Base-by-base conservation (phyloP, 306 rosid genomes). In the Fragaria iinumae region DNA sequence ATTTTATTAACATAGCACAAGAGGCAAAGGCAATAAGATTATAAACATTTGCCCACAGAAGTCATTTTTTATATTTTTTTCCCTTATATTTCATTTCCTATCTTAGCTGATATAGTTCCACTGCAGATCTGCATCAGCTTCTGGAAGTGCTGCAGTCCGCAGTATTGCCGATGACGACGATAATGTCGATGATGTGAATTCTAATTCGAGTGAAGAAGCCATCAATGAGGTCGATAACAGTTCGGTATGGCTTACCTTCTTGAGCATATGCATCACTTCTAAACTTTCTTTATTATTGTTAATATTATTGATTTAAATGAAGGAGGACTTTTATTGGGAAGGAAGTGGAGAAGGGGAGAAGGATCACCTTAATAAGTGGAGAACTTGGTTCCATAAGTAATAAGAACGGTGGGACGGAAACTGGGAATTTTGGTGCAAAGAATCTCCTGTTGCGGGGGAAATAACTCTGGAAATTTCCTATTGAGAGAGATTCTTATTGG, bases 71-170 rank as follows among this genome's bases (percentile, higher is more conserved):
- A 6, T 41, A 5, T 6, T 8, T 6, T 8, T 16, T 5, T 11
- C 3, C 3, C 17, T 7, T 29, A 12, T 62, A 13, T 62, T 14
- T 62, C 41, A 62, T 62, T 14, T 62, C 8, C 20, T 62, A 62
- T 62, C 67, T 4, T 57, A 8, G 11, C 41, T 69, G 66, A 45
- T 76, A 44, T 69, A 39, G 75, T 71, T 67, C 11, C 25, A 52
- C 74, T 89, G 77, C 92, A 95, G 99, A 87, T 79, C 93, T 76
- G 88, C 95, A 39, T 90, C 98, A 50, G 88, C 71, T 81, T 85
- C 96, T 80, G 96, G 93, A 75, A 80, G 89, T 83, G 82, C 87
- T 74, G 81, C 93, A 34, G 77, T 88, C 29, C 90, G 53, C 82
- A 89, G 84, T 66, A 84, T 68, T 77, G 87, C 80, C 50, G 82